A percentile compares a stretch with the other conserved stretches of the same genome.
Conservation (phyloP, 805 yeast species). For the Yamadazyma laniorum region DNA sequence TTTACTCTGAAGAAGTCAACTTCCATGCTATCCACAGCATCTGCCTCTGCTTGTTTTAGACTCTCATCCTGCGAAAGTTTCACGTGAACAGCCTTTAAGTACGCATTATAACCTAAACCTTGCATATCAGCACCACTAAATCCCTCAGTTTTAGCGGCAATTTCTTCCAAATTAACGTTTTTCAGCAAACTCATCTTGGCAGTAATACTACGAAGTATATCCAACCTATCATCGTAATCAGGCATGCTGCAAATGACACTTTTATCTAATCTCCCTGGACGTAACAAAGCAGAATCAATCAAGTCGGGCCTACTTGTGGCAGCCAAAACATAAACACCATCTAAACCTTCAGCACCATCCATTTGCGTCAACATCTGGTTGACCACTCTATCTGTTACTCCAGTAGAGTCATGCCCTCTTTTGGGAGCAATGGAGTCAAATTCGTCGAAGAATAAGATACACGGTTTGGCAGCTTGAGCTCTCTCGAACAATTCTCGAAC, state of each 20-base stretch:
- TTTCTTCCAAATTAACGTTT: slow-evolving; percentile 48
- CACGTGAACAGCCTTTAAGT: slow-evolving; percentile 78
- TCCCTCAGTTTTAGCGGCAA: slow-evolving; percentile 67
- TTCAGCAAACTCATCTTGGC: slow-evolving; percentile 56
- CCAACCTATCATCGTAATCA: slow-evolving; percentile 61
- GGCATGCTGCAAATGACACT: slow-evolving; percentile 91
- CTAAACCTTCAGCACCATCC: slow-evolving; percentile 99
- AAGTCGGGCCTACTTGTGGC: slow-evolving; percentile 96
- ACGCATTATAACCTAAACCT: slow-evolving; percentile 88
- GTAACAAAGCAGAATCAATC: slow-evolving; percentile 87
- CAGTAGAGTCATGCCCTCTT: slow-evolving; percentile 96
- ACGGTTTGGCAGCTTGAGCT: slow-evolving; percentile 93
- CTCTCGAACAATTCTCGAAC: slow-evolving; percentile 90
- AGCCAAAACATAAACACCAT: slow-evolving; percentile 94
- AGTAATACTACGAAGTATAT: slow-evolving; percentile 61
- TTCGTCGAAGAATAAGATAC: slow-evolving; percentile 90
- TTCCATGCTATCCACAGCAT: slow-evolving; percentile 13
- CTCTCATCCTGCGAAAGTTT: slow-evolving; percentile 50
- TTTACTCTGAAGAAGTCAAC: slow-evolving; percentile 46
- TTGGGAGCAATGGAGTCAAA: slow-evolving; percentile 97
- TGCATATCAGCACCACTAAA: slow-evolving; percentile 95
- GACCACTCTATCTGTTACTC: slow-evolving; percentile 96
- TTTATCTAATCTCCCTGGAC: slow-evolving; percentile 96
- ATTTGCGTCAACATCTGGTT: slow-evolving; percentile 95
- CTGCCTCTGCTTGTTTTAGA: slow-evolving; percentile 15